Conservation (phyloP, 768 basidiomycete genomes). For the Tricholoma bakamatsutake region DNA sequence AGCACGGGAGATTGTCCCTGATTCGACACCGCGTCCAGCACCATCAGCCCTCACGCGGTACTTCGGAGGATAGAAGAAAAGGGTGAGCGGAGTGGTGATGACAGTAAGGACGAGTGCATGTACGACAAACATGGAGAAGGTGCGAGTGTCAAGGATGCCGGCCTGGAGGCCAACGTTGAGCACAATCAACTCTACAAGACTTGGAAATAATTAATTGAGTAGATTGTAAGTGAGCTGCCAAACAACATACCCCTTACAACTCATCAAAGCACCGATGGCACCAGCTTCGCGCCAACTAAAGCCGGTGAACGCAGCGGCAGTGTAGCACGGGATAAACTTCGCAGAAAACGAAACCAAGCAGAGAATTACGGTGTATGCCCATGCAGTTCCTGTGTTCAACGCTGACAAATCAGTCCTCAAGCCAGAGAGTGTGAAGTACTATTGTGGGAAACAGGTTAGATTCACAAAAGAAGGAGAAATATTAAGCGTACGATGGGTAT, state of each 20-base stretch:
- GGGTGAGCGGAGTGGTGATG: conserved; percentile 78
- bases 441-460: background rate
- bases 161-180: conserved; percentile 82
- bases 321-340: conserved; percentile 71
- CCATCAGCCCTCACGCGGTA: conserved; percentile 36
- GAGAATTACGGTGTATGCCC: conserved; percentile 78
- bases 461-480: background rate
- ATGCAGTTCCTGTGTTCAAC: conserved; percentile 67
- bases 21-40: conserved; percentile 15
- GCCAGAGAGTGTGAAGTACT: conserved; percentile 79
- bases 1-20: conserved; percentile 13
- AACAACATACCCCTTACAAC: conserved; percentile 70
- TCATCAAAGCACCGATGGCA: conserved; percentile 85
- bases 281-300: conserved; percentile 74
- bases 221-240: background rate
- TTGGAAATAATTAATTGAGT: conserved; percentile 14
- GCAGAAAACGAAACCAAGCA: conserved; percentile 69
- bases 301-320: conserved; percentile 50
- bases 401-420: conserved; percentile 75
- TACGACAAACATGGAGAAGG: conserved; percentile 90
- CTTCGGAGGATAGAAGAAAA: conserved; percentile 68
- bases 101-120: conserved; percentile 73
- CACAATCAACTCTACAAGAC: conserved; percentile 83
- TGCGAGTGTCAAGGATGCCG: conserved; percentile 51
- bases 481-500: conserved; percentile 59